These are phyloP conservation scores for Lentinus brumalis DNA, from an alignment of 768 basidiomycete species.

Conservation along the genomic window DNA sequence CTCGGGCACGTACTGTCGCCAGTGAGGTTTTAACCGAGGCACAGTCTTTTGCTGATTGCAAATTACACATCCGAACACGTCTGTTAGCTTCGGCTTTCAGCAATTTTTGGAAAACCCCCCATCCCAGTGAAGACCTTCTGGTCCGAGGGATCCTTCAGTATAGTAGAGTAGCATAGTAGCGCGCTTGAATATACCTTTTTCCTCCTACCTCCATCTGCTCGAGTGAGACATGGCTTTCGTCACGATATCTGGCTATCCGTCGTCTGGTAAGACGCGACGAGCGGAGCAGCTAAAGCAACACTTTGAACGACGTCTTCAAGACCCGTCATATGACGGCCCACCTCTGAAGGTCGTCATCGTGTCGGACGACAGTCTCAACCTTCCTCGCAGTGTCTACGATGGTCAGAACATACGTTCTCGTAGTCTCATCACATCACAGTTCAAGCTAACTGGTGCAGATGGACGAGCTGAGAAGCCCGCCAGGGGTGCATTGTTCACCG, in stretches of 20 bases:
- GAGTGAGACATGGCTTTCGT: slow-evolving; percentile 76
- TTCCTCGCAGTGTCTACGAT: slow-evolving; percentile 70
- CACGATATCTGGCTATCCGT: slow-evolving; percentile 87
- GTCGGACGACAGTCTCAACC: slow-evolving; percentile 72
- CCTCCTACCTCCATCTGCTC: slow-evolving; percentile 1
- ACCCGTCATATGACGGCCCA: slow-evolving; percentile 56
- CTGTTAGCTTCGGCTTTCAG: slow-evolving; percentile 85
- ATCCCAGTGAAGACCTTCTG: slow-evolving; percentile 16
- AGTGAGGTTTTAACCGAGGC: slow-evolving; percentile 96
- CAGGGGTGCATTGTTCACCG: slow-evolving; percentile 79
- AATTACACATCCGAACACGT: slow-evolving; percentile 97
- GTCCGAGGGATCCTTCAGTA: slow-evolving; percentile 17
- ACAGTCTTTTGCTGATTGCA: slow-evolving; percentile 96
- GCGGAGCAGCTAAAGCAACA: slow-evolving; percentile 62
- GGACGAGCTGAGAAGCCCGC: slow-evolving; percentile 87
- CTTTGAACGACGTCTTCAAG: slow-evolving; percentile 54
- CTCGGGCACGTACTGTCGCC: slow-evolving; percentile 94
- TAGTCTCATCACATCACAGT: background rate
- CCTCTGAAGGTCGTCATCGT: slow-evolving; percentile 50
- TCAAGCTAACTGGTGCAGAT: slow-evolving; percentile 44
- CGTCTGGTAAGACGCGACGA: slow-evolving; percentile 81
- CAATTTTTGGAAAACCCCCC: slow-evolving; percentile 79
- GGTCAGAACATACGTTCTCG: slow-evolving; percentile 45
- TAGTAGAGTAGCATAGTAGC: background rate
- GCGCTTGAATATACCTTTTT: slow-evolving; percentile 10